phyloP scores from a whole-genome alignment of 1,284 basidiomycete species.

The Coniferiporia weirii region DNA sequence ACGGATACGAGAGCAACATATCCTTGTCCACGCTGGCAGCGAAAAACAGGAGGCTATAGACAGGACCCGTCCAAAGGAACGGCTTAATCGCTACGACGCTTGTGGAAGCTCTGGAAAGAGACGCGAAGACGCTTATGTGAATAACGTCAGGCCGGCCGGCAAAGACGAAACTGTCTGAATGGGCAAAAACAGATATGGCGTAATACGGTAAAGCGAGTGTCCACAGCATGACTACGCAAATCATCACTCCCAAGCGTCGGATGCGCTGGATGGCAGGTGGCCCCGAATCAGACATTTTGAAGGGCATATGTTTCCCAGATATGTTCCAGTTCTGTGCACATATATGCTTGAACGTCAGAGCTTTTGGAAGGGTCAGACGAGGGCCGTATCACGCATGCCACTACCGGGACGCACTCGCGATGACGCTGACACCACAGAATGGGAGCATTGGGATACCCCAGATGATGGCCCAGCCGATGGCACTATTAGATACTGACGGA shows the following conservation, averaged over 20 bases:
- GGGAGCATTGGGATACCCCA: conserved; percentile 47
- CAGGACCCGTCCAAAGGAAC: conserved; percentile 9
- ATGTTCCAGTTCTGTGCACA: neutral
- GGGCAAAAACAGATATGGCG: neutral
- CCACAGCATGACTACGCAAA: conserved; percentile 1
- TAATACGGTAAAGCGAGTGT: neutral
- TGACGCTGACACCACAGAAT: conserved; percentile 27
- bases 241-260: neutral
- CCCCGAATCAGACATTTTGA: conserved; percentile 1
- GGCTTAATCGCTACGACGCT: neutral
- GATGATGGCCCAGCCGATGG: conserved; percentile 47
- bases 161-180: neutral
- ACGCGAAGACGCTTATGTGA: conserved; percentile 7
- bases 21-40: conserved; percentile 2
- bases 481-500: conserved; percentile 50
- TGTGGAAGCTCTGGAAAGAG: neutral
- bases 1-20: conserved; percentile 3
- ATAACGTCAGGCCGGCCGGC: neutral
- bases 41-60: conserved; percentile 11
- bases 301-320: neutral
- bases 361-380: neutral
- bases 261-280: conserved; percentile 2
- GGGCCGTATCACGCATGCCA: neutral
- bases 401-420: neutral
- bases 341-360: conserved; percentile 4